phyloP scores from a whole-genome alignment of 495 filamentous ascomycete genomes.

The Pyronema omphalodes region DNA sequence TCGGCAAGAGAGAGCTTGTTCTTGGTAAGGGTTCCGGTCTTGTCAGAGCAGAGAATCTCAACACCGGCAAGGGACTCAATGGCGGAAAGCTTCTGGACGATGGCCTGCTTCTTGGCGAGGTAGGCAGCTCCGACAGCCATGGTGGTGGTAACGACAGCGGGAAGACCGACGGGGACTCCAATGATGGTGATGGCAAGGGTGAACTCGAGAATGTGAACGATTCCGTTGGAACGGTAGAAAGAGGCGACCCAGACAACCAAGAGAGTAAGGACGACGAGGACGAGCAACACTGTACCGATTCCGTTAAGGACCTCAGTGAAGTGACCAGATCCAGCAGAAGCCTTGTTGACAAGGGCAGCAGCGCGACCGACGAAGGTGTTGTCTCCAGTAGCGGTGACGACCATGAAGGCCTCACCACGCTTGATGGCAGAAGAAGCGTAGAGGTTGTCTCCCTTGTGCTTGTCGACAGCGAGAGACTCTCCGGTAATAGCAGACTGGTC shows the following conservation, averaged over 20 bases:
- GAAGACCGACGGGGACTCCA: conserved; percentile 89
- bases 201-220: conserved; percentile 60
- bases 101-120: conserved; percentile 85
- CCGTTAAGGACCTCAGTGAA: conserved; percentile 77
- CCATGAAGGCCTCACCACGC: conserved; percentile 67
- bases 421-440: conserved; percentile 79
- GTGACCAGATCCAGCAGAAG: conserved; percentile 53
- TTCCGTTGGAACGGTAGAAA: conserved; percentile 68
- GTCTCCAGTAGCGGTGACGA: conserved; percentile 68
- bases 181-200: conserved; percentile 78
- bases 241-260: conserved; percentile 69
- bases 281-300: conserved; percentile 66
- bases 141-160: conserved; percentile 86
- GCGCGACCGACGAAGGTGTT: conserved; percentile 78
- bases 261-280: conserved; percentile 62
- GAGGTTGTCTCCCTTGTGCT: conserved; percentile 56
- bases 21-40: conserved; percentile 85
- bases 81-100: conserved; percentile 87
- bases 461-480: conserved; percentile 81
- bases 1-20: conserved; percentile 78
- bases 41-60: conserved; percentile 94
- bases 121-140: conserved; percentile 94
- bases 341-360: conserved; percentile 63
- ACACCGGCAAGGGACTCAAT: conserved; percentile 91
- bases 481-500: conserved; percentile 87